Evolutionary conservation across 2,329 filamentous ascomycete species (phyloP).

Genomic region (Tolypocladium pustulatum): DNA sequence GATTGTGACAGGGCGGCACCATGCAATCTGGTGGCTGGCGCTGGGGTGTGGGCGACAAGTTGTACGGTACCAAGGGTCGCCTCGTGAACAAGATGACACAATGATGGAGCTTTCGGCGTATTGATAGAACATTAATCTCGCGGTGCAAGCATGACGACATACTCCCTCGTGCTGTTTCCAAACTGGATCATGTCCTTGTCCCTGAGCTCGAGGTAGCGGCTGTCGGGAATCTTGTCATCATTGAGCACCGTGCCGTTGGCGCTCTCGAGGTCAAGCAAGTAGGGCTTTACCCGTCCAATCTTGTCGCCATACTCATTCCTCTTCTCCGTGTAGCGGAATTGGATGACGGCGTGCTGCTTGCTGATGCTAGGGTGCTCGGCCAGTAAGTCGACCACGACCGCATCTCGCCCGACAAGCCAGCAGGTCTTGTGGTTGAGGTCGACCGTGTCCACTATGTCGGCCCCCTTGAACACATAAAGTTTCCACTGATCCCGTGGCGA

Average conservation of each 20-base stretch:
- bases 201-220: conserved; percentile 75
- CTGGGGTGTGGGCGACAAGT: background rate
- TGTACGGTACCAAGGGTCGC: background rate
- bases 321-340: conserved; percentile 79
- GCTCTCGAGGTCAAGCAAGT: conserved; percentile 87
- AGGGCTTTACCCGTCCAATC: conserved; percentile 69
- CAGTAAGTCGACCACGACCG: conserved; percentile 67
- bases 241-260: conserved; percentile 86
- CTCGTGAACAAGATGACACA: background rate
- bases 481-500: conserved; percentile 72
- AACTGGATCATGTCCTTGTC: conserved; percentile 86
- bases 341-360: conserved; percentile 91
- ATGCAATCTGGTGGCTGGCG: background rate
- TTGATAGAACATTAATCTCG: conserved; percentile 20
- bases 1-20: background rate
- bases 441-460: conserved; percentile 71
- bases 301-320: conserved; percentile 81
- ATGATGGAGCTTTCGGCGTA: background rate
- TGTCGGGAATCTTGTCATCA: conserved; percentile 58
- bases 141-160: conserved; percentile 78
- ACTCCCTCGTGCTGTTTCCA: conserved; percentile 81
- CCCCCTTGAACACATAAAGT: conserved; percentile 83
- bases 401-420: conserved; percentile 82
- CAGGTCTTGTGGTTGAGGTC: conserved; percentile 68
- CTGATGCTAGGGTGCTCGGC: conserved; percentile 88